These are phyloP conservation scores for Blepharisma stoltei DNA, from an alignment of 73 alveolate genomes.

Conservation along the genomic window DNA sequence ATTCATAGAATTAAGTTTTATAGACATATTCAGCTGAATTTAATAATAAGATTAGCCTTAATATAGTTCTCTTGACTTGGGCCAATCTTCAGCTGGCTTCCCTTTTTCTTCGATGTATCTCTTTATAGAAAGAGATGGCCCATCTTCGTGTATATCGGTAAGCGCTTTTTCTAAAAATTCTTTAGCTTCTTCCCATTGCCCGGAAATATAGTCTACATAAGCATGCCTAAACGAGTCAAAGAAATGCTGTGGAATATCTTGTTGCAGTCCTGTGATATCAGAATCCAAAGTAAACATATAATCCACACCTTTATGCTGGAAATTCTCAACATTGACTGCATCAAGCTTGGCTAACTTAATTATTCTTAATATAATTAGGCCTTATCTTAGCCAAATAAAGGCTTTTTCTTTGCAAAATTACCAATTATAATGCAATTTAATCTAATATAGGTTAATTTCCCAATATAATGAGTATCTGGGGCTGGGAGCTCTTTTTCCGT, in stretches of 20 bases:
- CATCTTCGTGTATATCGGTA: slow-evolving; percentile 17
- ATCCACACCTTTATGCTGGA: slow-evolving; percentile 71
- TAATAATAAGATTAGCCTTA: not conserved
- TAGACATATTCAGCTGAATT: too few relatives aligned
- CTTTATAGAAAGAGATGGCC: slow-evolving; percentile 21
- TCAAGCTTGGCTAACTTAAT: slow-evolving; percentile 55
- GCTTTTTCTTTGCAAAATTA: too few relatives aligned
- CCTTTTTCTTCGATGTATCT: slow-evolving; percentile 13
- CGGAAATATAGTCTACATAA: slow-evolving; percentile 55
- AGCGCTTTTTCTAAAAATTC: slow-evolving; percentile 34
- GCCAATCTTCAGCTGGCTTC: slow-evolving; percentile 31
- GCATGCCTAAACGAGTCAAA: slow-evolving; percentile 61
- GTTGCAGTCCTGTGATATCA: slow-evolving; percentile 58
- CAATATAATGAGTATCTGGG: slow-evolving; percentile 69
- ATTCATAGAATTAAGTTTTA: too few relatives aligned
- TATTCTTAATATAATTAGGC: too few relatives aligned
- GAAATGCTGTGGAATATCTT: slow-evolving; percentile 49
- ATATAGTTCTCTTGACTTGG: not conserved
- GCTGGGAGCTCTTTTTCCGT: slow-evolving; percentile 33
- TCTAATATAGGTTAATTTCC: too few relatives aligned
- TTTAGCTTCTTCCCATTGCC: slow-evolving; percentile 64
- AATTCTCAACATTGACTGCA: slow-evolving; percentile 59
- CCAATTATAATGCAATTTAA: too few relatives aligned
- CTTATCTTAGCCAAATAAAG: too few relatives aligned
- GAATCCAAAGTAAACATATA: slow-evolving; percentile 71